Evolutionary conservation across 495 filamentous ascomycete species (phyloP), one percentile per base, ranked within the genome.

Genomic region (Cercophora newfieldiana): DNA sequence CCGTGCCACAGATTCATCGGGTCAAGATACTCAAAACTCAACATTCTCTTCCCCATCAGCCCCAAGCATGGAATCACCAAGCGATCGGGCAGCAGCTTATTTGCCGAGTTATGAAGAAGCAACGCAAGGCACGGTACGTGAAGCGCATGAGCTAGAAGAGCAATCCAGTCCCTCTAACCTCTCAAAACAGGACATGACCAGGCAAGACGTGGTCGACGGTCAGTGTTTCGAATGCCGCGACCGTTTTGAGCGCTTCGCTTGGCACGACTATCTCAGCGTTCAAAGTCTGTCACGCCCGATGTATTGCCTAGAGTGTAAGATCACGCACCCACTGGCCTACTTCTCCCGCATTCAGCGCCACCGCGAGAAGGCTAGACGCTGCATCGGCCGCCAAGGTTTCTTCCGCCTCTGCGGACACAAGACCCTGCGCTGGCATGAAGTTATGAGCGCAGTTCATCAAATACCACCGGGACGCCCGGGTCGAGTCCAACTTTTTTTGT

Each of bases 351-450:
- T 56, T 24, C 19, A 56, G 24, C 53, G 53, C 53, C 53, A 24
- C 53, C 53, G 6, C 24, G 5, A 56, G 8, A 5, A 12, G 8
- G 8, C 53, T 26, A 24, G 25, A 56, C 53, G 53, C 53, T 56
- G 53, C 24, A 56, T 56, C 53, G 53, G 53, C 53, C 53, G 22
- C 53, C 53, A 56, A 24, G 53, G 53, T 56, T 56, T 56, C 22
- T 6, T 56, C 53, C 53, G 53, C 53, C 53, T 56, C 53, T 56
- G 53, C 53, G 53, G 24, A 56, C 53, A 56, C 53, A 56, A 26
- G 22, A 56, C 53, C 24, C 53, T 56, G 24, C 53, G 53, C 53
- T 56, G 53, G 53, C 24, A 24, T 56, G 53, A 56, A 56, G 53
- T 26, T 56, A 24, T 26, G 53, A 21, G 25, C 6, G 53, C 53